Base-by-base conservation (phyloP, 2,329 filamentous ascomycete species). In the Paramyrothecium sp. region DNA sequence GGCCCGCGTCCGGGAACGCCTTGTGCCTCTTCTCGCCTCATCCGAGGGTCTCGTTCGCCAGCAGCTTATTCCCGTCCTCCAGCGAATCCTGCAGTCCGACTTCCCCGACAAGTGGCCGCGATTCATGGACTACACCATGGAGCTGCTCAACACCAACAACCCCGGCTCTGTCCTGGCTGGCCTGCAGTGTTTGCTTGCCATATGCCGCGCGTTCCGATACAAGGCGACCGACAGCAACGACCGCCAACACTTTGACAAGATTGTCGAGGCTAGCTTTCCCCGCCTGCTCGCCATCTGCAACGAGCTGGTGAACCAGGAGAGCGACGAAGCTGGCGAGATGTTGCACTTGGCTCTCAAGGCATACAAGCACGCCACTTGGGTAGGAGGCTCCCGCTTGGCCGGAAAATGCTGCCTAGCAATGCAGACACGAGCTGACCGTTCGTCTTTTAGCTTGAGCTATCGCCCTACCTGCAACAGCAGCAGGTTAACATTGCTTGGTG, bases 341-440 rank as follows among this genome's bases (percentile, higher is more conserved):
- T 81, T 99, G 65, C 90, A 96, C 71, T 89, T 96, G 58, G 91
- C 96, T 56, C 84, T 99, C 69, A 99, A 99, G 81, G 89, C 92
- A 41, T 99, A 96, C 78, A 99, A 99, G 79, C 94, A 99, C 78
- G 93, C 95, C 51, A 96, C 96, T 68, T 99, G 96, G 82, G 91
- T 96, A 71, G 41, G 70, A 57, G 44, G 55, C 61, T 61, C 52
- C 46, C 38, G 8, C 8, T 21, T 34, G 10, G 11, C 12, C 16
- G 44, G 48, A 12, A 41, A 16, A 12, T 38, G 16, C 8, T 38
- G 33, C 16, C 8, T 38, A 16, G 30, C n/a, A 3, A 44, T 19
- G 58, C 33, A 38, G 16, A 8, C 50, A 20, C 47, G 44, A 48
- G 53, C 56, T 68, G 50, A 69, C 76, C 76, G 56, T 70, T 60